phyloP scores from a whole-genome alignment of 139 green algal genomes.

The Chlorella sp. region DNA sequence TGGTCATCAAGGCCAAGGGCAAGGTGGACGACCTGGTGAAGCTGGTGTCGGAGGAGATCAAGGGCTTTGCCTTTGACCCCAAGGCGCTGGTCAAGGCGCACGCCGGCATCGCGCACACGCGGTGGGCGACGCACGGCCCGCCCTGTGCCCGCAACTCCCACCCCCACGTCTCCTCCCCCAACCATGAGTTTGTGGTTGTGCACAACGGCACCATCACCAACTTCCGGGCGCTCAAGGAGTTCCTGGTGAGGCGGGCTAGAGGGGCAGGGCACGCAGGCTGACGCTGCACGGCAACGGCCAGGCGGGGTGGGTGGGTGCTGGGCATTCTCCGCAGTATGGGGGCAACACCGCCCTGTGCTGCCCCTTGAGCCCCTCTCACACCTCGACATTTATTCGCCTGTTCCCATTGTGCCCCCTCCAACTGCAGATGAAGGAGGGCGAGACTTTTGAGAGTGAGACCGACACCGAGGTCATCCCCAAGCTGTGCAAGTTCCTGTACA shows the following conservation, averaged over 20 bases:
- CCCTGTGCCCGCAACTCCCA: constrained; percentile 92
- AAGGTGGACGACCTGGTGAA: constrained; percentile 91
- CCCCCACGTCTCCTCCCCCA: constrained; percentile 81
- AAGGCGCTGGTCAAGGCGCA: constrained; percentile 65
- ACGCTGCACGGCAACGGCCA: too few relatives aligned
- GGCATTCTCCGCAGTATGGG: too few relatives aligned
- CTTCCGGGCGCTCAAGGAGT: constrained; percentile 91
- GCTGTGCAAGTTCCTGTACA: constrained; percentile 95
- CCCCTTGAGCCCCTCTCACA: too few relatives aligned
- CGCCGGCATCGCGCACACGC: constrained; percentile 95
- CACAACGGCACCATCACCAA: constrained; percentile 99
- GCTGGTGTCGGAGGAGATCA: constrained; percentile 56
- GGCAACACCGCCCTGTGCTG: too few relatives aligned
- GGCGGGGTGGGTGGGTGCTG: not conserved
- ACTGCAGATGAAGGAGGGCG: constrained; percentile 73
- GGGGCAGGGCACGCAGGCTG: too few relatives aligned
- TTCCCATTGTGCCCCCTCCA: not conserved
- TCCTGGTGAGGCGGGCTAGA: constrained; percentile 69
- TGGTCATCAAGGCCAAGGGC: constrained; percentile 88
- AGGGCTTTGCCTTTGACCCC: constrained; percentile 52
- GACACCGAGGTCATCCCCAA: constrained; percentile 99
- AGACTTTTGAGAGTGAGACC: constrained; percentile 95
- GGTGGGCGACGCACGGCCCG: constrained; percentile 97
- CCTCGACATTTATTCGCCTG: not conserved
- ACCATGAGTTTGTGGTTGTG: constrained; percentile 95